Evolutionary conservation across 768 basidiomycete species (phyloP).

Genomic region (Peribolospora baueri): DNA sequence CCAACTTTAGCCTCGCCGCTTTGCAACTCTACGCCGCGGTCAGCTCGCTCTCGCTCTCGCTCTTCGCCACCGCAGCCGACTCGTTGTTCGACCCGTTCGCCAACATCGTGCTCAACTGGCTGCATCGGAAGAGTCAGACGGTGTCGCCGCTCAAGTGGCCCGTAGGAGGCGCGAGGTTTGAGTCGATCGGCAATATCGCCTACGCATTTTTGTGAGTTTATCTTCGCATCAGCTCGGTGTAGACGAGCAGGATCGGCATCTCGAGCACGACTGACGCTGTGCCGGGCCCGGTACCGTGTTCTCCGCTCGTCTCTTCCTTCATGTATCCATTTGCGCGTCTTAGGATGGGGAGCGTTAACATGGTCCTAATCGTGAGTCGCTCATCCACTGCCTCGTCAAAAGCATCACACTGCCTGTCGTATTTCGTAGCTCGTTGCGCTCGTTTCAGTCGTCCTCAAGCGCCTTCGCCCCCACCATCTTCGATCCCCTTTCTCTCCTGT

Average conservation of each 20-base stretch:
- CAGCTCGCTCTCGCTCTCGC: conserved; percentile 54
- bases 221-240: too few relatives aligned
- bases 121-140: conserved; percentile 43
- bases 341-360: too few relatives aligned
- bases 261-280: too few relatives aligned
- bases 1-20: conserved; percentile 27
- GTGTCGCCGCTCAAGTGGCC: conserved; percentile 77
- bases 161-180: conserved; percentile 65
- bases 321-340: too few relatives aligned
- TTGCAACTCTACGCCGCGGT: conserved; percentile 61
- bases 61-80: conserved; percentile 76
- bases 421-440: conserved; percentile 8
- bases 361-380: too few relatives aligned
- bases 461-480: conserved; percentile 5
- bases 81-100: conserved; percentile 27
- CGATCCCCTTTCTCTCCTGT: not conserved
- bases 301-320: too few relatives aligned
- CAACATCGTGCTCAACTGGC: conserved; percentile 25
- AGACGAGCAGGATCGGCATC: too few relatives aligned
- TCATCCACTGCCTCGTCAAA: too few relatives aligned
- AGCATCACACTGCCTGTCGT: conserved; percentile 34
- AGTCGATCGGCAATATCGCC: conserved; percentile 60
- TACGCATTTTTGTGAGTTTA: too few relatives aligned
- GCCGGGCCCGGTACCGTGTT: too few relatives aligned
- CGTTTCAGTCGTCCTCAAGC: not conserved